These are phyloP conservation scores for Rhizophora mangle DNA, from an alignment of 345 rosid genomes.

Conservation along the genomic window DNA sequence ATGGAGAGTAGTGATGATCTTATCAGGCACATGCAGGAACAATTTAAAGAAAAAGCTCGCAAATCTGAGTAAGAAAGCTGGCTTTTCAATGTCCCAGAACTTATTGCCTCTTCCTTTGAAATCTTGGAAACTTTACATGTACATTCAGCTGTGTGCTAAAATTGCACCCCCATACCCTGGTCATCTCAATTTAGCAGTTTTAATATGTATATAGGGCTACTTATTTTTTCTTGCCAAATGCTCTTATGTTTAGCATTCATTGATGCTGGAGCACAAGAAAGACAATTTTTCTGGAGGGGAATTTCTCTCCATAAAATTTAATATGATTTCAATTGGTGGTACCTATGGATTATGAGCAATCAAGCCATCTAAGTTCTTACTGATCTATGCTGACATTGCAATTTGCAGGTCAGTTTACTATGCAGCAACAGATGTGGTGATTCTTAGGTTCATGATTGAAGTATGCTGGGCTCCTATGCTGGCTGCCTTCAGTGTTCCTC, in stretches of 20 bases:
- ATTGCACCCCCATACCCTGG: too few species aligned
- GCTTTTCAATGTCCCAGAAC: conserved; percentile 9
- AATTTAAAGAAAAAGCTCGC: conserved; percentile 95
- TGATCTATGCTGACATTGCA: conserved; percentile 28
- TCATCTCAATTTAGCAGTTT: too few species aligned
- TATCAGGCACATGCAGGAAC: conserved; percentile 96
- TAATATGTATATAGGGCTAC: background rate
- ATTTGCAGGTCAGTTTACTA: conserved; percentile 94
- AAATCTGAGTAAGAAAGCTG: conserved; percentile 85
- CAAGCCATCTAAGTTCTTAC: conserved; percentile 13
- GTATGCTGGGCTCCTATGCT: conserved; percentile 99
- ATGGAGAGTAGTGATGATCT: conserved; percentile 98
- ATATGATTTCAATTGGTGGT: background rate
- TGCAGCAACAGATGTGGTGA: conserved; percentile 97
- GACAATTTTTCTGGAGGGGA: background rate
- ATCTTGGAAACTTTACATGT: background rate
- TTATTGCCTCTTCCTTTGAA: conserved; percentile 5
- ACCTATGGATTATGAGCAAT: background rate
- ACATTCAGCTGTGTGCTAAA: too few species aligned
- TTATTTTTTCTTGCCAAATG: background rate
- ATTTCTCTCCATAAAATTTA: background rate
- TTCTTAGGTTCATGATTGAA: conserved; percentile 97
- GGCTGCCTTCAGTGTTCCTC: conserved; percentile 99
- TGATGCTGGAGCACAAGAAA: background rate
- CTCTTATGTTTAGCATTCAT: background rate